Evolutionary conservation across 2,329 filamentous ascomycete species (phyloP).

Genomic region (Chaetomium globosum): DNA sequence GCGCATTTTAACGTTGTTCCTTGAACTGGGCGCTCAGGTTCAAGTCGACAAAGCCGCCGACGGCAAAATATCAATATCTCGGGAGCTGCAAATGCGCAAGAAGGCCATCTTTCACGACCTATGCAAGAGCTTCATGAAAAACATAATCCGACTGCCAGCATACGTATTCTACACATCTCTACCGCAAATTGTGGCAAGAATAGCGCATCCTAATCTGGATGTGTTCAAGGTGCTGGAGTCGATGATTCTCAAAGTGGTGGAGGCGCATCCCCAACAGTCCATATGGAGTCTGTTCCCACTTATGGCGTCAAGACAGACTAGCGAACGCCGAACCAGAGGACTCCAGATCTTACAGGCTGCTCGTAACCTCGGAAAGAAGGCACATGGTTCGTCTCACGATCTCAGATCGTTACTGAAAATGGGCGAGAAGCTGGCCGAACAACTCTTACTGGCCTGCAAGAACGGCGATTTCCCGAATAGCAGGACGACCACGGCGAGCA

Average conservation of each 20-base stretch:
- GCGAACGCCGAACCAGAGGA: constrained; percentile 63
- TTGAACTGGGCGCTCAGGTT: constrained; percentile 81
- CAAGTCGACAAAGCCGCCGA: constrained; percentile 66
- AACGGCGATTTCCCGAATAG: constrained; percentile 72
- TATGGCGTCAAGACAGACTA: constrained; percentile 73
- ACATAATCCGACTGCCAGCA: constrained; percentile 70
- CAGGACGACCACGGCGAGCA: constrained; percentile 68
- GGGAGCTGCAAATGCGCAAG: constrained; percentile 58
- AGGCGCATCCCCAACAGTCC: constrained; percentile 84
- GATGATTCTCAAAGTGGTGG: constrained; percentile 85
- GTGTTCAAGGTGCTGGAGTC: constrained; percentile 76
- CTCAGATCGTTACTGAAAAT: constrained; percentile 72
- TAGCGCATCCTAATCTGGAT: constrained; percentile 77
- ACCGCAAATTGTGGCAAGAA: constrained; percentile 92
- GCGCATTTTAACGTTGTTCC: constrained; percentile 88
- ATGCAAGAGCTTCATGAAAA: constrained; percentile 77
- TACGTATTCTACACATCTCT: constrained; percentile 82
- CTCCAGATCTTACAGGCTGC: constrained; percentile 56
- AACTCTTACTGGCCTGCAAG: constrained; percentile 78
- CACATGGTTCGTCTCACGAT: constrained; percentile 58
- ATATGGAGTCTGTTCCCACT: constrained; percentile 90
- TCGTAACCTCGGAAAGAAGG: constrained; percentile 53
- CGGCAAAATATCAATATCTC: constrained; percentile 56
- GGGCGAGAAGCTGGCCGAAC: constrained; percentile 81
- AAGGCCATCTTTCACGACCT: constrained; percentile 68